Evolutionary conservation across 2,329 filamentous ascomycete genomes (phyloP).

Genomic region (Xylariaceae sp.): DNA sequence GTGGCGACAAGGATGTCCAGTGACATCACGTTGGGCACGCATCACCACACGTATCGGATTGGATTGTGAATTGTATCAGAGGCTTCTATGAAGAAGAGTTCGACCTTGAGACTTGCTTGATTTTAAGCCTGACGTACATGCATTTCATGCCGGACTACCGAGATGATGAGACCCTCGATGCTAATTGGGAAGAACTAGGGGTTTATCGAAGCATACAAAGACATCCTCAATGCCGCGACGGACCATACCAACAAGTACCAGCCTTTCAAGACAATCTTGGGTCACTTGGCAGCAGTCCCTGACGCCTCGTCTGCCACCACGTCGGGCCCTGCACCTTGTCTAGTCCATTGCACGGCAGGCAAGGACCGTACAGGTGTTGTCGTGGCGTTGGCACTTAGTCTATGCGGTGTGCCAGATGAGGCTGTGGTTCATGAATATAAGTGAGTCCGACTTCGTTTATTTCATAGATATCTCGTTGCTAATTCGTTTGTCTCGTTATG

Average conservation of each 20-base stretch:
- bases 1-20: slow-evolving; percentile 8
- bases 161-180: neutral
- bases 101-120: neutral
- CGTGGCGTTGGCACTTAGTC: slow-evolving; percentile 52
- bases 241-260: slow-evolving; percentile 41
- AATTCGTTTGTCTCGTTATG: neutral
- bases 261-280: slow-evolving; percentile 50
- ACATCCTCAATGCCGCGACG: slow-evolving; percentile 52
- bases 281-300: slow-evolving; percentile 44
- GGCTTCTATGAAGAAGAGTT: neutral
- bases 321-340: slow-evolving; percentile 39
- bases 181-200: slow-evolving; percentile 36
- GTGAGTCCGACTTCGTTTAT: slow-evolving; percentile 6
- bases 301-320: slow-evolving; percentile 7
- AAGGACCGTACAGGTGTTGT: slow-evolving; percentile 66
- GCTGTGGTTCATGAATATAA: slow-evolving; percentile 46
- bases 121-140: neutral
- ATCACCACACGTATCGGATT: too few species aligned
- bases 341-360: slow-evolving; percentile 63
- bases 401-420: slow-evolving; percentile 51
- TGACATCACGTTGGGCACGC: slow-evolving; percentile 2
- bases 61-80: neutral
- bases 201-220: slow-evolving; percentile 58
- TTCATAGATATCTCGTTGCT: neutral
- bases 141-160: neutral